Percentiles rank a stretch among this genome's conserved stretches.
Evolutionary conservation across 2,329 filamentous ascomycete species (phyloP).

Genomic region (Pseudofabraea citricarpa): DNA sequence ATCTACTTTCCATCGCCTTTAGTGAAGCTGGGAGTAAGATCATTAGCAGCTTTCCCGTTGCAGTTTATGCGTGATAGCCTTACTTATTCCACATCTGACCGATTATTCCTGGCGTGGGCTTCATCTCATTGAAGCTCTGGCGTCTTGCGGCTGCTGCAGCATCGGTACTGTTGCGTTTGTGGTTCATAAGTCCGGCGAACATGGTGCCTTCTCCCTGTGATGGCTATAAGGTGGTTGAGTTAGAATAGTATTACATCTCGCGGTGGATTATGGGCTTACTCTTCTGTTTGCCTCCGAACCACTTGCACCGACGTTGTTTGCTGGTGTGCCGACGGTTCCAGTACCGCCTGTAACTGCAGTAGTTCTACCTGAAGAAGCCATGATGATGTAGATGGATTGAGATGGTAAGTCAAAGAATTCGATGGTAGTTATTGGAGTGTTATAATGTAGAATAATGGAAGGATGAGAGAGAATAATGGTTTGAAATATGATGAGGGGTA

Average conservation of each 20-base stretch:
- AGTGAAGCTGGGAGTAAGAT: too few relatives aligned
- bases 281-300: background rate
- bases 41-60: too few relatives aligned
- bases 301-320: background rate
- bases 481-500: background rate
- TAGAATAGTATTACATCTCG: background rate
- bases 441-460: background rate
- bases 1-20: too few relatives aligned
- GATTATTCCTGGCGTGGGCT: slow-evolving; percentile 29
- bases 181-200: slow-evolving; percentile 34
- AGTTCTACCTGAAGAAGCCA: background rate
- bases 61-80: too few relatives aligned
- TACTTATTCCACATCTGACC: slow-evolving; percentile 29
- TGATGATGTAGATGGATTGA: background rate
- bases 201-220: slow-evolving; percentile 10
- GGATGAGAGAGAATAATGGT: background rate
- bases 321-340: background rate
- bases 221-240: background rate
- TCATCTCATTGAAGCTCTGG: slow-evolving; percentile 40
- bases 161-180: slow-evolving; percentile 38
- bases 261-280: background rate
- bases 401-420: background rate
- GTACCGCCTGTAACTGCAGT: background rate
- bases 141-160: slow-evolving; percentile 30
- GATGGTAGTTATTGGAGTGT: background rate